Base-by-base conservation (phyloP, 2,329 filamentous ascomycete species). In the Berkeleyomyces basicola region DNA sequence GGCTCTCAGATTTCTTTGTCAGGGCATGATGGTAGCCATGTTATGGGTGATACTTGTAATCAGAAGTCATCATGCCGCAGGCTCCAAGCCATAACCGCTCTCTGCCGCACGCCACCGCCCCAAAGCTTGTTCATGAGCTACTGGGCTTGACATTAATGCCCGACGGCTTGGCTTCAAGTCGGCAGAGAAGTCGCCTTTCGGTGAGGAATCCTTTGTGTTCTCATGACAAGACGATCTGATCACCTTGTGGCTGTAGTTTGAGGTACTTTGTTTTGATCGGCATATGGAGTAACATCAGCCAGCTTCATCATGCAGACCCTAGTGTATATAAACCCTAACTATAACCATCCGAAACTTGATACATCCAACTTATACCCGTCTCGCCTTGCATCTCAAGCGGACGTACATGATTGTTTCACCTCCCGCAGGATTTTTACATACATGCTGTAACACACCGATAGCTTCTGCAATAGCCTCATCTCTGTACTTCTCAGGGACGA, bases 391-490 rank as follows among this genome's bases (percentile, higher is more conserved):
- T 65, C 79, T 74, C 69, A 82, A 70, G 62, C 80, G 74, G 42
- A 82, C 79, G 72, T 82, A 83, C 3, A 75, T 76, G 67, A 73
- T 73, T 67, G 78, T 78, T 14, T 81, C 81, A 60, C 83, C 83
- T 65, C 77, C 77, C 61, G 71, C 75, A 9, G 58, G n/a, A n/a
- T 46, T 61, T 16, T 58, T 46, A 62, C 83, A 80, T 2, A 84
- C 78, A 39, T 74, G 74, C 67, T 80, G 74, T 64, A 87, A 69
- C 3, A 82, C 72, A 58, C 79, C 77, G 7, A 77, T 76, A 4
- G 80, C 77, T 72, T 85, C 81, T 67, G 68, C 73, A 2, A 84
- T 75, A 4, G 74, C 78, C 51, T 70, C 74, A 65, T 85, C 82
- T 66, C 79, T 77, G 71, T 75, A 72, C 57, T 68, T 70, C 39